Conservation (phyloP, 1,139 yeast genomes). For the Lodderomyces metapsilosis region DNA sequence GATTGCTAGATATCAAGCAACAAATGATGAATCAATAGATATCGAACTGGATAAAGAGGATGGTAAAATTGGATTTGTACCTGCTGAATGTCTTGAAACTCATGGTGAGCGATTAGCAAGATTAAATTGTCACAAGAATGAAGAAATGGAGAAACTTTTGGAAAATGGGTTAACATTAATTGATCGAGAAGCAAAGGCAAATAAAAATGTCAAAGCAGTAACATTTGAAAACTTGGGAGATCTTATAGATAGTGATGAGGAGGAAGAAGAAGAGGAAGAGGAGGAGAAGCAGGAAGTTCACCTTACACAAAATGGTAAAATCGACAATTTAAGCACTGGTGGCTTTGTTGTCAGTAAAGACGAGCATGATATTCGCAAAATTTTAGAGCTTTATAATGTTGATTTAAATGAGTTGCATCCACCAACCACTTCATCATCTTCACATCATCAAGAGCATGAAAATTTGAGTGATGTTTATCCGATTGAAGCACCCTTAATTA, state of each 20-base stretch:
- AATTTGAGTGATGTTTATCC: slow-evolving; percentile 45
- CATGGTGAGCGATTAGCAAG: slow-evolving; percentile 90
- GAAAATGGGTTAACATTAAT: slow-evolving; percentile 12
- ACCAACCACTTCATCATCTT: slow-evolving; percentile 18
- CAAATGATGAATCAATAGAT: slow-evolving; percentile 2
- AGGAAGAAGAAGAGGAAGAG: slow-evolving; percentile 16
- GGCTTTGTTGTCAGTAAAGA: not conserved
- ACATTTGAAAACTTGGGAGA: slow-evolving; percentile 40
- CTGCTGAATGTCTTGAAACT: slow-evolving; percentile 93
- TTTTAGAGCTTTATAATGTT: slow-evolving; percentile 10
- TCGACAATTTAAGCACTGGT: not conserved
- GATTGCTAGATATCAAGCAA: slow-evolving; percentile 12
- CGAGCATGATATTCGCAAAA: slow-evolving; percentile 13
- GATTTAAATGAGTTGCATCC: slow-evolving; percentile 8
- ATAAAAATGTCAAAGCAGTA: slow-evolving; percentile 27
- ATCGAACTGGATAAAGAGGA: slow-evolving; percentile 47
- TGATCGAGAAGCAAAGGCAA: slow-evolving; percentile 7
- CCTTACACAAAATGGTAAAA: slow-evolving; percentile 1
- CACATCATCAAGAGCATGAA: slow-evolving; percentile 30
- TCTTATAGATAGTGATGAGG: slow-evolving; percentile 23
- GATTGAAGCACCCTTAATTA: slow-evolving; percentile 36
- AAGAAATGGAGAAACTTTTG: slow-evolving; percentile 54
- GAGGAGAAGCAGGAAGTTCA: slow-evolving; percentile 1
- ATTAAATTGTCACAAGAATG: slow-evolving; percentile 88
- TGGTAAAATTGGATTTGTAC: slow-evolving; percentile 82